Conservation (phyloP, 1,139 yeast species). For the Geotrichum histeridarum region DNA sequence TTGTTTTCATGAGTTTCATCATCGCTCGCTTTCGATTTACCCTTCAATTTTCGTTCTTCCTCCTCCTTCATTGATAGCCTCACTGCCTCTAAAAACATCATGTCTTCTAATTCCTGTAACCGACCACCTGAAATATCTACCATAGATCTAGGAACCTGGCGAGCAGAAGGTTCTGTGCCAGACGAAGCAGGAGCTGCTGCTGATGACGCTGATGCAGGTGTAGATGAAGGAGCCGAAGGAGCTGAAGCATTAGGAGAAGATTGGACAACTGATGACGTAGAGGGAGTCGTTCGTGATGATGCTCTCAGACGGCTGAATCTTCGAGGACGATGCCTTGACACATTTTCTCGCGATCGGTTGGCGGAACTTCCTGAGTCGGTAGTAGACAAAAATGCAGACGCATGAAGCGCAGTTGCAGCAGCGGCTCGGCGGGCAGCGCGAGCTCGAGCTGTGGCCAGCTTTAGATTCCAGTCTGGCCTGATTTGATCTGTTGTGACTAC, state of each 20-base stretch:
- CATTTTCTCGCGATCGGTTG: background rate
- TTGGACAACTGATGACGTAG: background rate
- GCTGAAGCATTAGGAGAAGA: background rate
- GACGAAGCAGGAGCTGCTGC: background rate
- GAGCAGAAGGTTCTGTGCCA: background rate
- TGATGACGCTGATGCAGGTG: background rate
- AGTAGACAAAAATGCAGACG: slow-evolving; percentile 49
- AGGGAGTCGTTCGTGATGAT: background rate
- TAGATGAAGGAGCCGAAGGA: slow-evolving; percentile 10
- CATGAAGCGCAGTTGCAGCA: slow-evolving; percentile 90
- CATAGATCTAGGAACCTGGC: slow-evolving; percentile 14
- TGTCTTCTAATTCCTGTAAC: slow-evolving; percentile 55
- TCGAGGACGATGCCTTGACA: background rate
- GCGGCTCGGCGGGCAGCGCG: slow-evolving; percentile 83
- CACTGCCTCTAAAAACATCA: slow-evolving; percentile 82
- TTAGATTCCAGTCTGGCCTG: slow-evolving; percentile 88
- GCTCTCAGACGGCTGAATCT: slow-evolving; percentile 1
- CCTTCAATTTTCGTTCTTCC: slow-evolving; percentile 44
- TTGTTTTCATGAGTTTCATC: background rate
- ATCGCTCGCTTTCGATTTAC: background rate
- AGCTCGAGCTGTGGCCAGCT: slow-evolving; percentile 63
- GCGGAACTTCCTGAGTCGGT: background rate
- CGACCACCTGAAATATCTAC: slow-evolving; percentile 20
- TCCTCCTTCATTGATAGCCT: slow-evolving; percentile 67
- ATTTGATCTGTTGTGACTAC: slow-evolving; percentile 76